Base-by-base conservation (phyloP, 2,329 filamentous ascomycete species). In the Fusarium pseudograminearum region DNA sequence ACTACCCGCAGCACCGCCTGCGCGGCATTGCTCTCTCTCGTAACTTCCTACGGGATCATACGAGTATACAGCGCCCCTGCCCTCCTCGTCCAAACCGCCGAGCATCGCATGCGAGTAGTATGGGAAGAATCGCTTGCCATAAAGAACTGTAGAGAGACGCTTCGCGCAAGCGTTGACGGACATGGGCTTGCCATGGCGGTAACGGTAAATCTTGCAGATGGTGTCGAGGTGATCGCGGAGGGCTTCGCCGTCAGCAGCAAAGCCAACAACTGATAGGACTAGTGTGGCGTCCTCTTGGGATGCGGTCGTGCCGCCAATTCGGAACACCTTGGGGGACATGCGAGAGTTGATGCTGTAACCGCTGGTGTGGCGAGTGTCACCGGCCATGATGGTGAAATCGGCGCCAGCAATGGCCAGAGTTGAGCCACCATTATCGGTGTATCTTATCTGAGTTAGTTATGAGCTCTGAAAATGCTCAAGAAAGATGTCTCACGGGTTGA, bases 271-370 rank as follows among this genome's bases (percentile, higher is more conserved):
- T 3, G 94, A 97, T 50, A 99, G 87, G 18, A 98, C 89, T 76
- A 99, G 92, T 57, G 90, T 92, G 54, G 93, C 92, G 74, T 94
- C 93, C 65, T 92, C 89, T 79, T 97, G 93, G 58, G 93, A 91
- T 54, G 93, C 89, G 42, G 92, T 94, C 65, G 94, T 93, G 56
- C 95, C 96, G 65, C 97, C 96, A 74, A 99, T 97, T 83, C 93
- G 94, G 89, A 97, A 99, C 69, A 99, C 92, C 83, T 99, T 99
- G 60, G 96, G 96, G 63, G 91, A 89, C 85, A 93, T 95, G 76
- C 96, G 92, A 63, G 94, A 94, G 89, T 99, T 98, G 90, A 99
- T 99, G 86, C 92, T 98, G 89, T 97, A 99, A 79, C 97, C 96
- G 71, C 93, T 92, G 58, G 94, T 97, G 78, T 93, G 93, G 79